Evolutionary conservation across 139 green algal species (phyloP).

Genomic region (Ettlia oleoabundans): DNA sequence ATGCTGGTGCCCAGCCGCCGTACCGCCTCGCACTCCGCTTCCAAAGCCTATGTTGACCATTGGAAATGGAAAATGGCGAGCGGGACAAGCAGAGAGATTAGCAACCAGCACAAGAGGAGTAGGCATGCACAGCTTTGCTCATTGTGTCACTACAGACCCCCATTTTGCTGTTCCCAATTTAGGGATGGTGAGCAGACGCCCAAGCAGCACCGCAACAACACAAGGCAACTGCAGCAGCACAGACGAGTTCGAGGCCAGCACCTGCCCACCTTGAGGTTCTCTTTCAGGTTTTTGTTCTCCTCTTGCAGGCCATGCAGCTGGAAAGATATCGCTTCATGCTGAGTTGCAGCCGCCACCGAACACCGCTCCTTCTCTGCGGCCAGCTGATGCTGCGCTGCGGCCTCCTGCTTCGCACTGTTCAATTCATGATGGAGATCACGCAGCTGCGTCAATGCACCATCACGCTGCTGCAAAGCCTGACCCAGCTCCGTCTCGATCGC

Average conservation of each 20-base stretch:
- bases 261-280: slow-evolving; percentile 17
- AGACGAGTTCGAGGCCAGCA: background rate
- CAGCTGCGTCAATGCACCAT: background rate
- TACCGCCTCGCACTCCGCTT: slow-evolving; percentile 28
- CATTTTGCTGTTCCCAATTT: too few relatives aligned
- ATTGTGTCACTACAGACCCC: too few relatives aligned
- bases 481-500: background rate
- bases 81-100: background rate
- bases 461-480: background rate
- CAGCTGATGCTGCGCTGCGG: slow-evolving; percentile 9
- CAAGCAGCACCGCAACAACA: too few relatives aligned
- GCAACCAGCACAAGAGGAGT: background rate
- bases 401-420: slow-evolving; percentile 4
- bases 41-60: slow-evolving; percentile 15
- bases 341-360: background rate
- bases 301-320: slow-evolving; percentile 11
- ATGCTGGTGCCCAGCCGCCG: background rate
- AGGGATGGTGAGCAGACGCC: background rate
- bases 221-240: too few relatives aligned
- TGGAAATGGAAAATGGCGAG: too few relatives aligned
- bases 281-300: background rate
- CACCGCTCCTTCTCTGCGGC: background rate
- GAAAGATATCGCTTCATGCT: background rate
- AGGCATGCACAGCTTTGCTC: background rate
- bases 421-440: background rate